Percentiles rank a stretch among this genome's conserved stretches.
Evolutionary conservation across 495 filamentous ascomycete species (phyloP).

Genomic region (Acidiella bohemica): DNA sequence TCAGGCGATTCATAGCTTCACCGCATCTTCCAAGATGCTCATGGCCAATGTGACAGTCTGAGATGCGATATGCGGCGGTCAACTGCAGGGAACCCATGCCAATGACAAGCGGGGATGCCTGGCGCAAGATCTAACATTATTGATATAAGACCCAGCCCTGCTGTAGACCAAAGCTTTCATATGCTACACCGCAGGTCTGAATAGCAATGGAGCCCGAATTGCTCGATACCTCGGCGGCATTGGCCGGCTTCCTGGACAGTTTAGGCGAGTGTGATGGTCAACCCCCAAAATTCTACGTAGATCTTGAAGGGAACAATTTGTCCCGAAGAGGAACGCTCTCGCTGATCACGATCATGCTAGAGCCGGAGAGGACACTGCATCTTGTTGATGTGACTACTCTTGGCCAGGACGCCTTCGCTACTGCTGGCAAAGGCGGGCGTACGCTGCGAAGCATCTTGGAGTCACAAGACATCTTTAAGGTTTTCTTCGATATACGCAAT

Average conservation of each 20-base stretch:
- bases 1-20: no score
- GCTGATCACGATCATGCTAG: slow-evolving; percentile 4
- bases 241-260: neutral
- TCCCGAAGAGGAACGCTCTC: slow-evolving; percentile 5
- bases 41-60: no score
- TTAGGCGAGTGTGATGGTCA: neutral
- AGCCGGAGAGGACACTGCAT: neutral
- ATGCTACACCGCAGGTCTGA: no score
- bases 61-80: no score
- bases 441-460: slow-evolving; percentile 40
- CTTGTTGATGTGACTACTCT: slow-evolving; percentile 4
- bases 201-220: slow-evolving; percentile 2
- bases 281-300: slow-evolving; percentile 2
- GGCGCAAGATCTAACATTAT: no score
- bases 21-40: no score
- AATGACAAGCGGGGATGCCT: no score
- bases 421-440: neutral
- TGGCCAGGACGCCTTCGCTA: slow-evolving; percentile 1
- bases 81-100: no score
- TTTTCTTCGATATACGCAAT: slow-evolving; percentile 44
- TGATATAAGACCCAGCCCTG: no score
- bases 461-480: slow-evolving; percentile 32
- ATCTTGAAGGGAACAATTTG: slow-evolving; percentile 4
- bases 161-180: no score
- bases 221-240: neutral